A percentile compares a stretch with the other conserved stretches of the same genome.
These are phyloP conservation scores for Tricladium varicosporioides DNA, from an alignment of 2,329 filamentous ascomycete genomes.

Conservation along the genomic window DNA sequence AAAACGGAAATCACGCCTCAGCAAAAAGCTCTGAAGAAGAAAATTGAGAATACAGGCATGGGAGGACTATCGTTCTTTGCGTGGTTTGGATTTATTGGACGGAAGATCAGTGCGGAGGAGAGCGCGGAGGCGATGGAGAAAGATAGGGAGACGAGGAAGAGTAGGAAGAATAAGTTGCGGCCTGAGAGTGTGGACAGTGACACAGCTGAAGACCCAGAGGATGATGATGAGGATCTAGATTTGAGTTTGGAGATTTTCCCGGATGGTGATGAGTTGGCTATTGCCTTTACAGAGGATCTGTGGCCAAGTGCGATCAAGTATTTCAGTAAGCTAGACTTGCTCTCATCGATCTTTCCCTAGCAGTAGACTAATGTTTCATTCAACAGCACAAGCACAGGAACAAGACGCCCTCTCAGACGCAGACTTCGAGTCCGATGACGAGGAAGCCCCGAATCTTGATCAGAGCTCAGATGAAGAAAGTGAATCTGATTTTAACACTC, in stretches of 20 bases:
- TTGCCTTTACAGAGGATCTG: constrained; percentile 79
- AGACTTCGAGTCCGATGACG: constrained; percentile 66
- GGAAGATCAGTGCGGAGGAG: constrained; percentile 71
- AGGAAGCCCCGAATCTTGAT: constrained; percentile 37
- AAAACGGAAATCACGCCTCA: constrained; percentile 41
- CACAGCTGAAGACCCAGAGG: constrained; percentile 43
- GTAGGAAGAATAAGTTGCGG: constrained; percentile 37
- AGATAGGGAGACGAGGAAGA: constrained; percentile 55
- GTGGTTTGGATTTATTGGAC: constrained; percentile 79
- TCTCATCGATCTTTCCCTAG: constrained; percentile 1
- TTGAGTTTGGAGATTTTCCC: constrained; percentile 81
- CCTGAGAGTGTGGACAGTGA: constrained; percentile 41
- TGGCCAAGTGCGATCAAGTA: constrained; percentile 88
- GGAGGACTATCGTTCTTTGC: constrained; percentile 79
- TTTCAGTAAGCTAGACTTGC: constrained; percentile 74
- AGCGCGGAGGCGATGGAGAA: constrained; percentile 59
- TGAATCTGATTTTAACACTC: background rate
- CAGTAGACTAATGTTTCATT: constrained; percentile 36
- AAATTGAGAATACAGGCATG: constrained; percentile 57
- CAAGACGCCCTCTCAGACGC: constrained; percentile 63
- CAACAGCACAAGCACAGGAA: constrained; percentile 67
- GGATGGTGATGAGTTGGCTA: constrained; percentile 79
- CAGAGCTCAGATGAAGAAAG: constrained; percentile 4
- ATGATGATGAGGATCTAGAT: constrained; percentile 57
- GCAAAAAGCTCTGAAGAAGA: constrained; percentile 50